phyloP scores from a whole-genome alignment of 78 protist species.

The Pelomyxa schiedti region DNA sequence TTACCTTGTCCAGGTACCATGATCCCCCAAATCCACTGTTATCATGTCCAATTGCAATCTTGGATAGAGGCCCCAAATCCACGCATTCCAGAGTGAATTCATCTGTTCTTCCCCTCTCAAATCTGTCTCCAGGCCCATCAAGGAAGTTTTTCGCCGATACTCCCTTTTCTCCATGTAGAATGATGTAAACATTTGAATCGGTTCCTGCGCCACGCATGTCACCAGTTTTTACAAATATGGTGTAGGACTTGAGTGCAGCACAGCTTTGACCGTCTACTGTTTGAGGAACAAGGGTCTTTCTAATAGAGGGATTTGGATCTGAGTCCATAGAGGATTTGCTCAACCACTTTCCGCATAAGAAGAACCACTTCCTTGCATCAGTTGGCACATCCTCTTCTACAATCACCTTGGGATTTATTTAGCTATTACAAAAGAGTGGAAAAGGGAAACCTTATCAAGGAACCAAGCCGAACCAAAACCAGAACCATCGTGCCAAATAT shows the following conservation, averaged over 20 bases:
- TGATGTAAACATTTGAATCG: not conserved
- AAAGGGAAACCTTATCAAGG: not conserved
- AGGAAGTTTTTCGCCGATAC: not conserved
- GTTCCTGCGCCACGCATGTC: not conserved
- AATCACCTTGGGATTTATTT: too few relatives aligned
- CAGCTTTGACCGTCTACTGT: too few relatives aligned
- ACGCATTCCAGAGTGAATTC: not conserved
- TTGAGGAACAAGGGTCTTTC: not conserved
- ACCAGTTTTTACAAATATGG: not conserved
- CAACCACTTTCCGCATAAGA: not conserved
- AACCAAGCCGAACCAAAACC: slow-evolving; percentile 1
- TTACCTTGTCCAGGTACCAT: slow-evolving; percentile 4
- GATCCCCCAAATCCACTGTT: not conserved
- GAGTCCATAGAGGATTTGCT: not conserved
- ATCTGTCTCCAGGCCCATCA: not conserved
- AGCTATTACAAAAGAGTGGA: too few relatives aligned
- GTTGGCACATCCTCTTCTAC: not conserved
- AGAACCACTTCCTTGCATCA: not conserved
- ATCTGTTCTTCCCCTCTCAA: not conserved
- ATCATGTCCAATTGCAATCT: not conserved
- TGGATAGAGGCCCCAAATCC: not conserved
- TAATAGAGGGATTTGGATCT: not conserved
- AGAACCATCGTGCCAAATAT: not conserved
- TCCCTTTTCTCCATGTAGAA: not conserved
- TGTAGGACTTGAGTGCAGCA: not conserved